Evolutionary conservation across 371 early-diverging fungal species (phyloP).

Genomic region (Entomophthora muscae): DNA sequence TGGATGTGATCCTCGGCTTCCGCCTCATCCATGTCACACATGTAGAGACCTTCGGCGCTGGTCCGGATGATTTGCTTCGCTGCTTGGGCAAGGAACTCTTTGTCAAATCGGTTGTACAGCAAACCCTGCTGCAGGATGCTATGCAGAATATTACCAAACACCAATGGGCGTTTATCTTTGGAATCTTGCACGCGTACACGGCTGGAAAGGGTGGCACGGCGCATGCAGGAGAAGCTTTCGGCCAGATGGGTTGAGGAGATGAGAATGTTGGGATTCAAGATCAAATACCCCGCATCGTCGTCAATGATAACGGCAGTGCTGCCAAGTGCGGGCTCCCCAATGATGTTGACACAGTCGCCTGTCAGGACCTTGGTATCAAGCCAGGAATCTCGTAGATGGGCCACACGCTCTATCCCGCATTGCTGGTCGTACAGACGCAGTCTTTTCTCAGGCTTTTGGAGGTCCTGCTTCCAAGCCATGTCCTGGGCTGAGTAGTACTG

Average conservation of each 20-base stretch:
- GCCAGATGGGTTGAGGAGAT: constrained; percentile 55
- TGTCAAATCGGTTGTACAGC: constrained; percentile 25
- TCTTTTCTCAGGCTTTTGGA: background rate
- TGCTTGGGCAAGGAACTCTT: constrained; percentile 16
- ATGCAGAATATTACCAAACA: constrained; percentile 62
- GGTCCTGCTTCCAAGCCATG: background rate
- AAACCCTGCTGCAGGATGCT: constrained; percentile 44
- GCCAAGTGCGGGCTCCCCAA: background rate
- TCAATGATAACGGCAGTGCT: background rate
- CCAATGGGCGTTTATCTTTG: constrained; percentile 26
- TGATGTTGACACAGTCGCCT: background rate
- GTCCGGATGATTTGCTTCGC: background rate
- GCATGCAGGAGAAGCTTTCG: constrained; percentile 45
- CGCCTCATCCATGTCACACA: constrained; percentile 17
- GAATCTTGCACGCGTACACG: constrained; percentile 20
- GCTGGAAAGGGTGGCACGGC: constrained; percentile 48
- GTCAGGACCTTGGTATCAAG: background rate
- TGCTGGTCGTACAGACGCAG: background rate
- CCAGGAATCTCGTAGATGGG: background rate
- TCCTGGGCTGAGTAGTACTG: background rate
- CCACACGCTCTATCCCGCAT: background rate
- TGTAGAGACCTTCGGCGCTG: constrained; percentile 7
- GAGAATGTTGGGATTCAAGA: constrained; percentile 62
- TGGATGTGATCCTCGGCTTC: constrained; percentile 12
- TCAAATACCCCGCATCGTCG: constrained; percentile 13